Percentiles rank a stretch among this genome's conserved stretches.
These are phyloP conservation scores for Endotrypanum monterogeii DNA, from an alignment of 208 protist species.

Conservation along the genomic window DNA sequence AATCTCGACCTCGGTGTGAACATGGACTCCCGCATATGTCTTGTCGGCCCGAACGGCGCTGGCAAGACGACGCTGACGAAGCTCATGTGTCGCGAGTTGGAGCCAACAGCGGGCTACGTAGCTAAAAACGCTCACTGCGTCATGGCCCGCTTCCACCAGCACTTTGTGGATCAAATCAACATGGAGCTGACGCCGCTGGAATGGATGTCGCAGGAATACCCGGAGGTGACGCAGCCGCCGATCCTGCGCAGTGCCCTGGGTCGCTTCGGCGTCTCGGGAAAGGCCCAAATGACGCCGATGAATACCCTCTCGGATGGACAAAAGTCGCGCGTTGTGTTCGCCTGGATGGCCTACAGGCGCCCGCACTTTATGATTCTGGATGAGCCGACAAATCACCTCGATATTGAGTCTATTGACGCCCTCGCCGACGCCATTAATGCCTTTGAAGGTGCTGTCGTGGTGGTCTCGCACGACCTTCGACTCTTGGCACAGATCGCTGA, in stretches of 20 bases:
- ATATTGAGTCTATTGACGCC: conserved; percentile 97
- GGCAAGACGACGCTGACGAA: conserved; percentile 97
- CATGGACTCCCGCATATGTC: conserved; percentile 95
- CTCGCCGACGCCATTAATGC: conserved; percentile 92
- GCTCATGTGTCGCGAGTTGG: conserved; percentile 94
- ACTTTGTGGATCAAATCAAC: conserved; percentile 96
- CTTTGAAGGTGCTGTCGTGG: conserved; percentile 95
- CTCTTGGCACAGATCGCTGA: conserved; percentile 95
- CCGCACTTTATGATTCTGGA: conserved; percentile 98
- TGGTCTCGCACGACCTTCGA: conserved; percentile 97
- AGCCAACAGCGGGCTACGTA: conserved; percentile 90
- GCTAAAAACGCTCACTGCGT: conserved; percentile 92
- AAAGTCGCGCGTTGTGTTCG: conserved; percentile 97
- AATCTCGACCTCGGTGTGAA: conserved; percentile 95
- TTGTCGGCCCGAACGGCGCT: conserved; percentile 97
- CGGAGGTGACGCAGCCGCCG: conserved; percentile 80
- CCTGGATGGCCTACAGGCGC: conserved; percentile 92
- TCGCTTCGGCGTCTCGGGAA: conserved; percentile 92
- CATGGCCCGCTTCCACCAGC: conserved; percentile 96
- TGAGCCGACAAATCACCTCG: conserved; percentile 98
- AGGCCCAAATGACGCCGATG: conserved; percentile 92
- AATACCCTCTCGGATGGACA: conserved; percentile 96
- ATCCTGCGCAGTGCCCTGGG: conserved; percentile 94
- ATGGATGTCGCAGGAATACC: conserved; percentile 95
- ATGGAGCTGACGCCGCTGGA: conserved; percentile 92